Evolutionary conservation across 2,329 filamentous ascomycete species (phyloP).

Genomic region (Penicillium oxalicum): DNA sequence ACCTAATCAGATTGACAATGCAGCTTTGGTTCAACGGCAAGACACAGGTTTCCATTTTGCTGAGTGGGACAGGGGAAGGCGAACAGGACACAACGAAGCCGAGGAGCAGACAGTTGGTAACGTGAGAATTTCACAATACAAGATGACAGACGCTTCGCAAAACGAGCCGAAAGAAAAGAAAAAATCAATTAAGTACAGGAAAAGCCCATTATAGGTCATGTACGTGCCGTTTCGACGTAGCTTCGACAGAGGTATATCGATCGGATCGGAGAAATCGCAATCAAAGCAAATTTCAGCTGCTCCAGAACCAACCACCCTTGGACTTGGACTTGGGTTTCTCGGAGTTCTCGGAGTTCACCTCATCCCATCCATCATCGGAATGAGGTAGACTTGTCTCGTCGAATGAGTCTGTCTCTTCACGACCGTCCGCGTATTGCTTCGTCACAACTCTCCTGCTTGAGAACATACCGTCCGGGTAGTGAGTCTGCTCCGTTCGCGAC

Average conservation of each 20-base stretch:
- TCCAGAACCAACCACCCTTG: slow-evolving; percentile 37
- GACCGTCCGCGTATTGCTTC: slow-evolving; percentile 55
- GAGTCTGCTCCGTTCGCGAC: slow-evolving; percentile 52
- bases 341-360: slow-evolving; percentile 5
- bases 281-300: slow-evolving; percentile 16
- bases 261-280: background rate
- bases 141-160: background rate
- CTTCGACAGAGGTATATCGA: too few relatives aligned
- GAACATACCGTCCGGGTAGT: slow-evolving; percentile 52
- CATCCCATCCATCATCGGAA: slow-evolving; percentile 10
- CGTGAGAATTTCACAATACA: too few relatives aligned
- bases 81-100: too few relatives aligned
- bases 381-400: slow-evolving; percentile 37
- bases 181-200: background rate
- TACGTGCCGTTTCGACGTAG: background rate
- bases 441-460: slow-evolving; percentile 54
- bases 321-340: slow-evolving; percentile 2
- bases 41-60: background rate
- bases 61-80: too few relatives aligned
- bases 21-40: background rate
- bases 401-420: slow-evolving; percentile 54
- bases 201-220: slow-evolving; percentile 3
- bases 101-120: too few relatives aligned
- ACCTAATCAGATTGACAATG: too few relatives aligned
- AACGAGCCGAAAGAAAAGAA: background rate